Percentiles rank a stretch among this genome's conserved stretches.
These are phyloP conservation scores for Pseudogymnoascus verrucosus DNA, from an alignment of 2,329 filamentous ascomycete genomes.

Conservation along the genomic window DNA sequence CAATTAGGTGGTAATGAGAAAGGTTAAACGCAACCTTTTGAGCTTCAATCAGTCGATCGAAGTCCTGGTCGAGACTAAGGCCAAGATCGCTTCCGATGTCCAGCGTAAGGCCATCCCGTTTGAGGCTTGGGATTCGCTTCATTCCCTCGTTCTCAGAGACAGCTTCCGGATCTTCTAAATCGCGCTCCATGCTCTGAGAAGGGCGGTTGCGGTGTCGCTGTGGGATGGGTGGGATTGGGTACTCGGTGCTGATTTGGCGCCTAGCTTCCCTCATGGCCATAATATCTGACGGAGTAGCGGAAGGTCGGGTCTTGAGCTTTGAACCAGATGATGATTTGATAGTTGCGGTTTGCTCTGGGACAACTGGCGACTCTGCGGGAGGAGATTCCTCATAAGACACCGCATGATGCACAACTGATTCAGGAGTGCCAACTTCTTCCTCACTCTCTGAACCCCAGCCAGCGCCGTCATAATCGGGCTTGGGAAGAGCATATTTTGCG, in stretches of 20 bases:
- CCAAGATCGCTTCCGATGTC: slow-evolving; percentile 56
- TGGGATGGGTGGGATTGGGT: slow-evolving; percentile 55
- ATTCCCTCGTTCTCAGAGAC: slow-evolving; percentile 32
- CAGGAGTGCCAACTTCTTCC: slow-evolving; percentile 65
- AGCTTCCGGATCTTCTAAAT: slow-evolving; percentile 19
- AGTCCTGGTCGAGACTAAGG: slow-evolving; percentile 82
- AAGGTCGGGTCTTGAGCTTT: slow-evolving; percentile 80
- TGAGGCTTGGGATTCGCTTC: slow-evolving; percentile 60
- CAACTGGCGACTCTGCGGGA: slow-evolving; percentile 42
- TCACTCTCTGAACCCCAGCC: slow-evolving; percentile 51
- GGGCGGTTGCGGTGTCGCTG: slow-evolving; percentile 50
- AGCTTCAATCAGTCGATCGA: slow-evolving; percentile 87
- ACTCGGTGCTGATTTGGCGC: slow-evolving; percentile 73
- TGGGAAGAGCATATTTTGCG: slow-evolving; percentile 38
- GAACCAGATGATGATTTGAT: slow-evolving; percentile 77
- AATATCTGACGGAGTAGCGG: slow-evolving; percentile 77
- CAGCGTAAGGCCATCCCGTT: slow-evolving; percentile 74
- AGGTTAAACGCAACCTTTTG: slow-evolving; percentile 75
- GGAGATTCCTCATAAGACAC: slow-evolving; percentile 33
- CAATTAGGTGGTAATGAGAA: slow-evolving; percentile 21
- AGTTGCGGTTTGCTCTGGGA: slow-evolving; percentile 78
- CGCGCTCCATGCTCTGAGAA: slow-evolving; percentile 38
- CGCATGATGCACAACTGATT: slow-evolving; percentile 81
- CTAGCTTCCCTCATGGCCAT: slow-evolving; percentile 78
- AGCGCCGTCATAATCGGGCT: slow-evolving; percentile 55